Evolutionary conservation across 2,329 filamentous ascomycete species (phyloP).

Genomic region (Beauveria bassiana): DNA sequence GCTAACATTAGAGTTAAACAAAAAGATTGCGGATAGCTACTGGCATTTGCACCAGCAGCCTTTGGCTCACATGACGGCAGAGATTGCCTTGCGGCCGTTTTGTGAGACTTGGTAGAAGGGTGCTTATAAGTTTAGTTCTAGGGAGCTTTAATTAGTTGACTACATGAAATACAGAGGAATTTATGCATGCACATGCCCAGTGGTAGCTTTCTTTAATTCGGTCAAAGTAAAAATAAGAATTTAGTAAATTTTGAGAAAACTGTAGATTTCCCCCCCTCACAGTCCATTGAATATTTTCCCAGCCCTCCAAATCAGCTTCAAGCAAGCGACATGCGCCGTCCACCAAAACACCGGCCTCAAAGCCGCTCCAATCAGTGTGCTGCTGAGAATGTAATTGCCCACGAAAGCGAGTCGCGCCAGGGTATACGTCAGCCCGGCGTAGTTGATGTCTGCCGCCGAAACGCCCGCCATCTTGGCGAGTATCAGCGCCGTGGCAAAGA

Average conservation of each 20-base stretch:
- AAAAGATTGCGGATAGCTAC: slow-evolving; percentile 11
- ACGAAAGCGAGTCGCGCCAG: not conserved
- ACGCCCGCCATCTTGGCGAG: slow-evolving; percentile 4
- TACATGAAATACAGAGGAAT: not conserved
- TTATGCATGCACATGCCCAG: too few relatives aligned
- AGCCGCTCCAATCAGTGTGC: not conserved
- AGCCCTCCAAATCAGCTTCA: slow-evolving; percentile 8
- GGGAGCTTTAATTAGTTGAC: too few relatives aligned
- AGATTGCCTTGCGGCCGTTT: slow-evolving; percentile 6
- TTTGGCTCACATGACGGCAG: not conserved
- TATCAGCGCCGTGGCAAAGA: slow-evolving; percentile 1
- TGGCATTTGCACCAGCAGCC: slow-evolving; percentile 10
- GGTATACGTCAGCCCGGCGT: not conserved
- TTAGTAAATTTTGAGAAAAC: too few relatives aligned
- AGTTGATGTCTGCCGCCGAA: not conserved
- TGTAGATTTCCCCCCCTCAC: not conserved
- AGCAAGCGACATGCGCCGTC: not conserved
- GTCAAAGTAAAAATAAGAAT: too few relatives aligned
- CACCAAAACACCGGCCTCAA: slow-evolving; percentile 6
- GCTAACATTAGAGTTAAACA: not conserved
- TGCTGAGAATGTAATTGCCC: not conserved
- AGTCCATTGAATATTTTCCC: not conserved
- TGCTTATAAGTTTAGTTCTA: too few relatives aligned
- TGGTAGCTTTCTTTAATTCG: too few relatives aligned
- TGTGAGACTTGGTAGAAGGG: slow-evolving; percentile 5